Evolutionary conservation across 2,329 filamentous ascomycete species (phyloP), one percentile per base, ranked within the genome.

Genomic region (Pseudopyrenochaeta lycopersici): DNA sequence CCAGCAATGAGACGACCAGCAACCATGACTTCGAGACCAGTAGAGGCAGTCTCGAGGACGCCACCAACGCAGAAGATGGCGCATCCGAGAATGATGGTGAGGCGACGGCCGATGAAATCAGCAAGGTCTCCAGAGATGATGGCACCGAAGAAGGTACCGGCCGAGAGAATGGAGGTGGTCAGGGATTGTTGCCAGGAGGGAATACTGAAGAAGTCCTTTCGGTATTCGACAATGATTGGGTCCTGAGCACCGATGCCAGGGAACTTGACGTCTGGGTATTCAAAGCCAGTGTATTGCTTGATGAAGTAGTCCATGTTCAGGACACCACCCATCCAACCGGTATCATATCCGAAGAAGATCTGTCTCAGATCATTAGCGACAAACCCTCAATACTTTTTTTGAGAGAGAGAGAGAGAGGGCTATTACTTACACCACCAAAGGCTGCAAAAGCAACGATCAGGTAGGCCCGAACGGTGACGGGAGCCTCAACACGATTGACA

Each of bases 91-190:
- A 91, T 85, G 55, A 92, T 82, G 33, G 82, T 87, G 30, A 80
- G 71, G 17, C 88, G 85, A 64, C 90, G 86, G 56, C 89, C 89
- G 35, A 91, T 81, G 49, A 73, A 77, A 65, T 92, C 89, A 20
- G 85, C 86, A 35, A 91, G 66, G 47, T 86, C 80, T 9, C 78
- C 80, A 53, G 78, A 77, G 29, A 79, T 75, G 17, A 92, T 81
- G 12, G 89, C 85, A 35, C 90, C 90, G 60, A 92, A 88, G 76
- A 92, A 92, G 29, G 90, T 92, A 52, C 90, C 90, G 27, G 87
- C 88, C 0, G 89, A 91, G 15, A 92, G 82, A 62, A 92, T 91
- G 6, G 89, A 91, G 31, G 90, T 88, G 54, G 90, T 86, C 35
- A 86, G 79, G 0, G 88, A 89, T 39, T 85, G 66, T 40, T 77